Conservation (phyloP, 257 asterid genomes). For the Linaria vulgaris region DNA sequence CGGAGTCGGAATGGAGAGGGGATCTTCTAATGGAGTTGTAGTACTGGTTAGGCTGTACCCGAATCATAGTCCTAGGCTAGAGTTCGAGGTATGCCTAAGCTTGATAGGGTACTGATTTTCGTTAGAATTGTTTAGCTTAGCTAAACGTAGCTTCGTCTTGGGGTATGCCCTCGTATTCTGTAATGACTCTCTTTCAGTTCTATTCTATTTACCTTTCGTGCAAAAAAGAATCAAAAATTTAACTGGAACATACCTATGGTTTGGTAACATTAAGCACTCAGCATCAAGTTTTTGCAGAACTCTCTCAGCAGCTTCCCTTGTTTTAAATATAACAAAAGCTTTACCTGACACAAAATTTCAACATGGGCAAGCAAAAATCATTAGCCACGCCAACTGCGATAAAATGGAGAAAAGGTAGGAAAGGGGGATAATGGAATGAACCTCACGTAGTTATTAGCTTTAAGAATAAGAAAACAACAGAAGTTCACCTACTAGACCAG, state of each 20-base stretch:
- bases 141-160: no score
- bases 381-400: neutral
- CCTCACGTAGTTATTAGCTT: neutral
- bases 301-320: slow-evolving; percentile 58
- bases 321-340: slow-evolving; percentile 61
- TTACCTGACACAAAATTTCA: slow-evolving; percentile 54
- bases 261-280: slow-evolving; percentile 67
- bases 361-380: slow-evolving; percentile 17
- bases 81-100: no score
- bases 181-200: no score
- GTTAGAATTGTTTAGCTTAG: no score
- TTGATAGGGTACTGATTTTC: no score
- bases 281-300: slow-evolving; percentile 46
- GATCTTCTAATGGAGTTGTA: no score
- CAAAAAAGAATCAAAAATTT: slow-evolving; percentile 12
- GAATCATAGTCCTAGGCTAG: no score
- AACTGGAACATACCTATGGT: slow-evolving; percentile 49
- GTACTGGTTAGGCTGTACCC: no score
- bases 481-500: slow-evolving; percentile 7
- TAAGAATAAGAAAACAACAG: slow-evolving; percentile 1
- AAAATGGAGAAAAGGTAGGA: neutral
- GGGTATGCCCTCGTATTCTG: no score
- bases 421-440: neutral
- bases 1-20: no score
- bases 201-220: no score